These are phyloP conservation scores for Penicillium turbatum DNA, from an alignment of 495 filamentous ascomycete species.

Conservation along the genomic window DNA sequence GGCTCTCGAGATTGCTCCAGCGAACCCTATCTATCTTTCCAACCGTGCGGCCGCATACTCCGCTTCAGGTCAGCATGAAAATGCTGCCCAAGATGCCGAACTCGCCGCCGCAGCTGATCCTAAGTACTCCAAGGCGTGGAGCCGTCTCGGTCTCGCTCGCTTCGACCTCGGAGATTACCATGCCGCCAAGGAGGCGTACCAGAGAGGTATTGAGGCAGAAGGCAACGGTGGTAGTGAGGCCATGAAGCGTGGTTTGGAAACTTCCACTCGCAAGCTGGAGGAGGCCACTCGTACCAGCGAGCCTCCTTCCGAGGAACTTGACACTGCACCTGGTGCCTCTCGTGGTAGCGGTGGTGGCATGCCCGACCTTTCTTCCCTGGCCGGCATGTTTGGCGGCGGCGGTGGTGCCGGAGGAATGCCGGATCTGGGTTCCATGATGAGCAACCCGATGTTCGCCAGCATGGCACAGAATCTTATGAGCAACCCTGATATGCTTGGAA, in stretches of 20 bases:
- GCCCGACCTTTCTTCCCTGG: slow-evolving; percentile 72
- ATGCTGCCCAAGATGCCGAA: slow-evolving; percentile 81
- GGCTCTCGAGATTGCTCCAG: slow-evolving; percentile 72
- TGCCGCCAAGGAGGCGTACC: slow-evolving; percentile 91
- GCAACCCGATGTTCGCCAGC: slow-evolving; percentile 91
- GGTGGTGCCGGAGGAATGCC: slow-evolving; percentile 72
- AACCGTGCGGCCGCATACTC: slow-evolving; percentile 93
- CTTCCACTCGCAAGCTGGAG: slow-evolving; percentile 75
- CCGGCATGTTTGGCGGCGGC: slow-evolving; percentile 64
- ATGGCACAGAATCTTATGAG: slow-evolving; percentile 97
- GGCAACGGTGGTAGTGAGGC: slow-evolving; percentile 75
- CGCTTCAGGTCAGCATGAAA: slow-evolving; percentile 72
- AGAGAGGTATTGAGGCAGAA: slow-evolving; percentile 87
- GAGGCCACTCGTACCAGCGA: slow-evolving; percentile 54
- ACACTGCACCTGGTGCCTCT: slow-evolving; percentile 42
- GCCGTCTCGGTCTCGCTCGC: slow-evolving; percentile 78
- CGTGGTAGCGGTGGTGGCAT: slow-evolving; percentile 61
- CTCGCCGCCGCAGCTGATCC: slow-evolving; percentile 80
- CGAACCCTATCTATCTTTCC: slow-evolving; percentile 93
- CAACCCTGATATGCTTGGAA: slow-evolving; percentile 85
- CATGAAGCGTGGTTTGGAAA: slow-evolving; percentile 95
- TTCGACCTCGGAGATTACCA: slow-evolving; percentile 87
- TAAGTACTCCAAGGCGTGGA: slow-evolving; percentile 95
- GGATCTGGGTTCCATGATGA: slow-evolving; percentile 82
- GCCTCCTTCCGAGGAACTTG: slow-evolving; percentile 48